phyloP scores from a whole-genome alignment of 1,284 basidiomycete species.

The Boletus subluridellus region DNA sequence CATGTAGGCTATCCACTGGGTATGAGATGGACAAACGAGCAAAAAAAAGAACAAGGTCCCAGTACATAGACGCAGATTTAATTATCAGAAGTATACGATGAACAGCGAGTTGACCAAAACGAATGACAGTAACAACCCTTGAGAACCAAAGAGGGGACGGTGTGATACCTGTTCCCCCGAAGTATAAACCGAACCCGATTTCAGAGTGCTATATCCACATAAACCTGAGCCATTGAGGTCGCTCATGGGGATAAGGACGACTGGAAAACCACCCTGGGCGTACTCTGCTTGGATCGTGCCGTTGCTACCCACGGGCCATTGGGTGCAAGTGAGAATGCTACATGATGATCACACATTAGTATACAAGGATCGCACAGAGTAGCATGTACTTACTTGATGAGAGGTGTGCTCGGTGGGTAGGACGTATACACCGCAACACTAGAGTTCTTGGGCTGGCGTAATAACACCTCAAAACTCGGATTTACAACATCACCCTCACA shows the following conservation, averaged over 20 bases:
- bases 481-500: background rate
- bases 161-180: slow-evolving; percentile 7
- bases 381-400: slow-evolving; percentile 49
- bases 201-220: slow-evolving; percentile 29
- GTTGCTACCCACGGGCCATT: slow-evolving; percentile 62
- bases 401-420: slow-evolving; percentile 43
- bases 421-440: slow-evolving; percentile 56
- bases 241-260: slow-evolving; percentile 47
- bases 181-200: background rate
- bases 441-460: slow-evolving; percentile 49
- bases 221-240: slow-evolving; percentile 41
- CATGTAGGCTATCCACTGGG: background rate
- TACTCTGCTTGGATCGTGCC: slow-evolving; percentile 59
- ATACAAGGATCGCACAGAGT: background rate
- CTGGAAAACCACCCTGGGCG: slow-evolving; percentile 54
- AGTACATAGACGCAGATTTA: background rate
- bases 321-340: slow-evolving; percentile 59
- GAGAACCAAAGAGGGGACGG: background rate
- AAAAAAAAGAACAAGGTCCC: background rate
- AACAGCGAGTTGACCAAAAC: slow-evolving; percentile 9
- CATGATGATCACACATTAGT: slow-evolving; percentile 1
- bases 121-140: slow-evolving; percentile 7
- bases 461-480: background rate
- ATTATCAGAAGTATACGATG: slow-evolving; percentile 6
- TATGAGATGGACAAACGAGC: background rate